Base-by-base conservation (phyloP, 441 rosid species). In the Gossypium laxum region DNA sequence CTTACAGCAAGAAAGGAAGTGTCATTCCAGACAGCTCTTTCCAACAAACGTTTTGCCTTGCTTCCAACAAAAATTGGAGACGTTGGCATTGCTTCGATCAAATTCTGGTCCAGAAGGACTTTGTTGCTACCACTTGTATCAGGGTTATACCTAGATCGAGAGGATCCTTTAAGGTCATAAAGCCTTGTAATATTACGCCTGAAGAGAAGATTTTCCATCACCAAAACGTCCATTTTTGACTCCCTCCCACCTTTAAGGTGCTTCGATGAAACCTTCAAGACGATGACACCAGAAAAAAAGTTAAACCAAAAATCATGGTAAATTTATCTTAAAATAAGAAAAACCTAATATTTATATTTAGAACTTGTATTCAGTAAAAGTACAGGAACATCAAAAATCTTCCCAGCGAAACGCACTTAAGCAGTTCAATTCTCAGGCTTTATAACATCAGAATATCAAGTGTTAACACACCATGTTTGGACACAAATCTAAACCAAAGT, bases 1-100 rank as follows among this genome's bases (percentile, higher is more conserved):
- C 83, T 83, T 83, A 87, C 91, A 70, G 91, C 91, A 51, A 89
- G 91, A 78, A 89, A 87, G 48, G 83, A 77, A 74, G 93, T 89
- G 75, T 89, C 91, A 1, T 87, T 89, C 93, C 91, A 89, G 69
- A 89, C 90, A 10, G 93, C 93, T 79, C 93, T 81, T 80, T 83
- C 93, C 66, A 89, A 79, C 73, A 87, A 75, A 60, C 87, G 82
- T 73, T 89, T 89, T 38, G 93, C 90, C 78, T 80, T 87, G 83
- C 83, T 86, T 70, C 93, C 90, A 68, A 89, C 89, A 81, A 89
- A 89, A 61, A 89, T 89, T 70, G 93, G 93, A 70, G 89, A 84
- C 19, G 90, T 89, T 28, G 87, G 90, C 91, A 87, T 89, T 30
- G 88, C 85, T 79, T 89, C 93, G 19, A 89, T 85, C 79, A 87